Evolutionary conservation across 2,329 filamentous ascomycete species (phyloP), one percentile per base, ranked within the genome.

Genomic region (Neonectria faginata): DNA sequence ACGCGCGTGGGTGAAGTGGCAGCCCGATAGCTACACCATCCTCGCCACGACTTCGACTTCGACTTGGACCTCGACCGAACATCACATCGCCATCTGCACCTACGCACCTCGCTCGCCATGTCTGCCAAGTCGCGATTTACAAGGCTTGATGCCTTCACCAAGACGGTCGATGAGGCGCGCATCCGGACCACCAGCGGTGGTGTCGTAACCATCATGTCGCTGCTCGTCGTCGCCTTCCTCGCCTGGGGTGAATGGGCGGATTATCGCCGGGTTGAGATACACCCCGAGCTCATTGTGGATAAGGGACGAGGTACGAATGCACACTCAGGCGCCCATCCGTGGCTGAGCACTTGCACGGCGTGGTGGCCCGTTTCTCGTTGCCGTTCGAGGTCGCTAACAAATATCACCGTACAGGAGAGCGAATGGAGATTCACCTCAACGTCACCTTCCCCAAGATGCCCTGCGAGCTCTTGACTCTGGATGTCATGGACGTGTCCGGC

Each of bases 361-460:
- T 25, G 25, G 18, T 25, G 25, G 5, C 25, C 25, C 25, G 25
- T 25, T 25, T 25, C 10, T 12, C 18, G 31, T 39, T 61, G 29
- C 5, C 16, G 4, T 42, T 33, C 11, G 14, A 41, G 29, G n/a
- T 66, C 58, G 67, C 77, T 74, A 74, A 76, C 67, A 50, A 58
- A 22, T 22, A 41, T 22, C 53, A 36, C 8, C 45, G 50, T 54
- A 60, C 72, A 93, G 92, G 93, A 79, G 94, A 99, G 85, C 93
- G 95, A 80, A 98, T 99, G 95, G 96, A 98, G 79, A 99, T 99
- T 70, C 94, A 97, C 79, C 88, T 99, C 80, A 99, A 99, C 83
- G 90, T 99, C 65, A 96, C 93, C 51, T 99, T 99, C 78, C 96
- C 96, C 10, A 90, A 90, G 67, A 88, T 99, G 71, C 96, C 96